Base-by-base conservation (phyloP, 257 asterid species). In the Euphrasia confusa region DNA sequence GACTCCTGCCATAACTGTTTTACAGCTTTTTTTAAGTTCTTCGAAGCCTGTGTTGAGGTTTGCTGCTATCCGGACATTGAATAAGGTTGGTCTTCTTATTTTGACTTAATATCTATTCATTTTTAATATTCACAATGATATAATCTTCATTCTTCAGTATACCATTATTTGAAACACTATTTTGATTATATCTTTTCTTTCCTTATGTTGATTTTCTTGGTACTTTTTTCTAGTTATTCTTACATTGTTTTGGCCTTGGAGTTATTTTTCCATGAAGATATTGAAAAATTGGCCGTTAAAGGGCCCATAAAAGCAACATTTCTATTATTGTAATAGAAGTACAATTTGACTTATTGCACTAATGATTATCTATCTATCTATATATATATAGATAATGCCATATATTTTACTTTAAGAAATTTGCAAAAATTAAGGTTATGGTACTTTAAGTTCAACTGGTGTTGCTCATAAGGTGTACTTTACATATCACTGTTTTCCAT, bases 51-150 rank as follows among this genome's bases (percentile, higher is more conserved):
- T 90, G 56, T 83, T 90, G 45, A 82, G 96, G 76, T 90, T 90
- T 82, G 97, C 97, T 79, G 93, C 97, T 78, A 89, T 90, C 74
- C 93, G 97, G 63, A 87, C 94, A 54, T 78, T 90, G 84, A 90
- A 87, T 63, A 90, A 87, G 96, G 97, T 90, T 64, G 72, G 77
- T 67, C 59, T 58, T 21, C 63, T 54, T 64, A 39, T 53, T 21
- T 21, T 21, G 24, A 21, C 24, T 21, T 1, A 21, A 65, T 56
- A 13, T 53, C 50, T 63, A 14, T 50, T 14, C 58, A 17, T 32
- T 32, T 58, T 63, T 60, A 42, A 66, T 42, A 54, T 39, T 50
- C 13, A 37, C 21, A 4, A n/a, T 55, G n/a, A 27, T 4, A 18
- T 24, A 18, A 12, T 53, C 60, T 52, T 44, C 32, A 30, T 21